Evolutionary conservation across 2,329 filamentous ascomycete genomes (phyloP).

Genomic region (Incumbomyces lentus): DNA sequence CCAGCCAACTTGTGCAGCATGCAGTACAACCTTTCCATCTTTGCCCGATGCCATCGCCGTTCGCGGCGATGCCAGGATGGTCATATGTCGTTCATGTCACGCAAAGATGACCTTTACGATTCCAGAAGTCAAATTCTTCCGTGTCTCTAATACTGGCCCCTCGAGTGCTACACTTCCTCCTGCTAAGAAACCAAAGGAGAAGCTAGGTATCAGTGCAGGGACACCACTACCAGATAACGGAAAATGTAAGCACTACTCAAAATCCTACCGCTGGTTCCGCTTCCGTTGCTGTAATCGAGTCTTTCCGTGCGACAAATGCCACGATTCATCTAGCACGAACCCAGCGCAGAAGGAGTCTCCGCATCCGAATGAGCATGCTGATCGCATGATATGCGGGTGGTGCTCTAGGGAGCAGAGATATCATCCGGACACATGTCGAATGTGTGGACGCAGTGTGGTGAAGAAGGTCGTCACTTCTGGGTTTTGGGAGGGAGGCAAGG

Average conservation of each 20-base stretch:
- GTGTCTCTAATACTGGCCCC: constrained; percentile 43
- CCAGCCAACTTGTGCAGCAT: constrained; percentile 64
- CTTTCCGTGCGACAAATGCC: constrained; percentile 56
- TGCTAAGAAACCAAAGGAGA: constrained; percentile 31
- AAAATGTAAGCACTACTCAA: constrained; percentile 44
- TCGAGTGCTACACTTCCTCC: constrained; percentile 5
- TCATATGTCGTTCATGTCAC: constrained; percentile 71
- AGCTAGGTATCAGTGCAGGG: constrained; percentile 44
- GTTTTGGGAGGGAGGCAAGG: constrained; percentile 82
- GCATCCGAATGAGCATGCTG: constrained; percentile 71
- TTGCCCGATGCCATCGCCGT: constrained; percentile 58
- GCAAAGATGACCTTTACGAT: constrained; percentile 68
- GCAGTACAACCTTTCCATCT: constrained; percentile 55
- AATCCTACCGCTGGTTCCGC: constrained; percentile 49
- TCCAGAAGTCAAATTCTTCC: constrained; percentile 66
- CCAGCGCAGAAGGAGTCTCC: constrained; percentile 21
- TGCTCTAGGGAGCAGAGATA: constrained; percentile 76
- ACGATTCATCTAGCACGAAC: constrained; percentile 40
- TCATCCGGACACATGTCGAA: constrained; percentile 61
- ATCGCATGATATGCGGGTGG: constrained; percentile 69
- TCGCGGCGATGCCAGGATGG: constrained; percentile 60
- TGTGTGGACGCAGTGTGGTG: constrained; percentile 61
- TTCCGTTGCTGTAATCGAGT: constrained; percentile 49
- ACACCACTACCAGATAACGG: constrained; percentile 44
- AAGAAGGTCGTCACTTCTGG: constrained; percentile 53